Conservation (phyloP, 805 yeast species). For the Wickerhamiella dianesei region DNA sequence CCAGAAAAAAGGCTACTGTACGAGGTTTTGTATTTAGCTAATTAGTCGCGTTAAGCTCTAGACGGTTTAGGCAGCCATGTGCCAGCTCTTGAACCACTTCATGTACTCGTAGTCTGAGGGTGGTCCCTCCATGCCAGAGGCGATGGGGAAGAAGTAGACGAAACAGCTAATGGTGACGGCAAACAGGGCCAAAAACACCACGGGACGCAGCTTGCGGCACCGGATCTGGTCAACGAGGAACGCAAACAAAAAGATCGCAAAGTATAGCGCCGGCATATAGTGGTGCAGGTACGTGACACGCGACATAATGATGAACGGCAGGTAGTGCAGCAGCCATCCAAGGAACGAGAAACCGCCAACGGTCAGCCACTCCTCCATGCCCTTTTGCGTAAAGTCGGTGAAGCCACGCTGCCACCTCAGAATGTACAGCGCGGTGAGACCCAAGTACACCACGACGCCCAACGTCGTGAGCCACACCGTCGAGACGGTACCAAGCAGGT, state of each 20-base stretch:
- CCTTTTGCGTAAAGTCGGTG: conserved; percentile 31
- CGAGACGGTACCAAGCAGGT: conserved; percentile 52
- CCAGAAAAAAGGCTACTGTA: too few relatives aligned
- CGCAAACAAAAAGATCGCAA: conserved; percentile 70
- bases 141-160: conserved; percentile 48
- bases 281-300: conserved; percentile 96
- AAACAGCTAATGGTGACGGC: conserved; percentile 43
- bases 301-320: conserved; percentile 87
- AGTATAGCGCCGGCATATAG: conserved; percentile 87
- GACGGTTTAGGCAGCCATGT: conserved; percentile 11
- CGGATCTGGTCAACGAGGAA: conserved; percentile 42
- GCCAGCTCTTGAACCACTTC: conserved; percentile 31
- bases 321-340: conserved; percentile 80
- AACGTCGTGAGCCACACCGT: conserved; percentile 44
- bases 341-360: conserved; percentile 75
- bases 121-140: conserved; percentile 67
- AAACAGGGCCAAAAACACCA: conserved; percentile 36
- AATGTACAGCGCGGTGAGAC: conserved; percentile 28
- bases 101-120: conserved; percentile 36
- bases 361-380: conserved; percentile 33
- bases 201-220: conserved; percentile 17
- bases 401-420: conserved; percentile 61
- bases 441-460: conserved; percentile 29
- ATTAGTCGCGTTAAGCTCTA: too few relatives aligned
- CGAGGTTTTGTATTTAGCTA: too few relatives aligned